phyloP scores from a whole-genome alignment of 805 yeast genomes.

The Wickerhamomyces subpelliculosus region DNA sequence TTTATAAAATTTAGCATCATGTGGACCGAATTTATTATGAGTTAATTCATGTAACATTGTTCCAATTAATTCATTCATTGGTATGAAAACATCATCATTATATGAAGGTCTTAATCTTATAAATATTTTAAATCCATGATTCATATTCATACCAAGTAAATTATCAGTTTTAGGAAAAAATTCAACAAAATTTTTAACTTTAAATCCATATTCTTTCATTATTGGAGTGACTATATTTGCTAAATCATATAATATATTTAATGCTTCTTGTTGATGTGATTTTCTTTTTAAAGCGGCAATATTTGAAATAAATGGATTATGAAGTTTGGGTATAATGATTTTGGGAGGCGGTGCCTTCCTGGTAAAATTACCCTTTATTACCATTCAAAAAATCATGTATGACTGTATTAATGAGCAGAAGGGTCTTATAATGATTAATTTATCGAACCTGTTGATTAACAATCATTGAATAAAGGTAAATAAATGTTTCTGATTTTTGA shows the following conservation, averaged over 20 bases:
- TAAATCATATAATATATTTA: constrained; percentile 56
- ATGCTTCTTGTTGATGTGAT: constrained; percentile 42
- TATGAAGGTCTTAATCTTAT: constrained; percentile 59
- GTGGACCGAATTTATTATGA: constrained; percentile 78
- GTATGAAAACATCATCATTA: constrained; percentile 47
- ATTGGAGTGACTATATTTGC: constrained; percentile 72
- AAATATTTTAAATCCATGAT: constrained; percentile 65
- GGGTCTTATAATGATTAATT: too few species aligned
- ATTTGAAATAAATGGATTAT: constrained; percentile 22
- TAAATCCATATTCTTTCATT: constrained; percentile 59
- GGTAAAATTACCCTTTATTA: constrained; percentile 13
- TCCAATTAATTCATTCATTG: constrained; percentile 62
- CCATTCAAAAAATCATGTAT: too few species aligned
- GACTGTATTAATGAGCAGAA: too few species aligned
- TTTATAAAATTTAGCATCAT: constrained; percentile 63
- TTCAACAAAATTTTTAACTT: constrained; percentile 66
- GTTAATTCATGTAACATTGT: constrained; percentile 86
- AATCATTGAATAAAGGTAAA: too few species aligned
- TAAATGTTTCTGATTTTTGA: too few species aligned
- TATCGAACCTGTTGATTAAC: too few species aligned
- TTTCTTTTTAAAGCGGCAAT: constrained; percentile 43
- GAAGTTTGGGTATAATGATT: constrained; percentile 18
- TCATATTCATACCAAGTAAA: constrained; percentile 77
- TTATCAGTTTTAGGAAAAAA: constrained; percentile 66
- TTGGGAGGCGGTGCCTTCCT: constrained; percentile 8